Evolutionary conservation across 78 protist genomes (phyloP).

Genomic region (Dictyostelium capitatum): DNA sequence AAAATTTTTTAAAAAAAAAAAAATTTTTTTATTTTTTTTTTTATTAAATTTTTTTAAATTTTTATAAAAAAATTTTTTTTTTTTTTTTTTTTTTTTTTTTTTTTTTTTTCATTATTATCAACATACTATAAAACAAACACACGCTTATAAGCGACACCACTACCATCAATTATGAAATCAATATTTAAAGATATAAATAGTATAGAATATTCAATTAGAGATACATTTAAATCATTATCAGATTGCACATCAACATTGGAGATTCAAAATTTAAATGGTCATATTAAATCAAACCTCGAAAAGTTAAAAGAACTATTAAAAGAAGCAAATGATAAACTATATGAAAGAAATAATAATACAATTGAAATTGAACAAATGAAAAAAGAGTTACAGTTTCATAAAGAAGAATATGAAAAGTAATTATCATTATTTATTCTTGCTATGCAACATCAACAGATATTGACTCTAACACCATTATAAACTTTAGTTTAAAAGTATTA

Average conservation of each 20-base stretch:
- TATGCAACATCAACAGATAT: background rate
- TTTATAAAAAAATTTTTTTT: too few species aligned
- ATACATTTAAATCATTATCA: constrained; percentile 35
- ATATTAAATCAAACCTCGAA: constrained; percentile 43
- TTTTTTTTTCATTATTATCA: background rate
- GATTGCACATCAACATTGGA: constrained; percentile 5
- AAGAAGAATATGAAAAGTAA: constrained; percentile 71
- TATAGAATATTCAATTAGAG: constrained; percentile 52
- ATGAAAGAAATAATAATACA: constrained; percentile 34
- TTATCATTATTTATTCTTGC: too few species aligned
- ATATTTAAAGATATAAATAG: constrained; percentile 51
- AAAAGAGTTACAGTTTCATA: constrained; percentile 62
- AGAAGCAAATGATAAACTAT: background rate
- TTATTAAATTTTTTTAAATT: too few species aligned
- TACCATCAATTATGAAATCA: background rate
- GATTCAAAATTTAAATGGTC: constrained; percentile 36
- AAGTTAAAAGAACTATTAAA: constrained; percentile 25
- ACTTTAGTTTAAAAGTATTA: constrained; percentile 40
- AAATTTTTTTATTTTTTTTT: too few species aligned
- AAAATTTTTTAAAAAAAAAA: too few species aligned
- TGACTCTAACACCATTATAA: background rate
- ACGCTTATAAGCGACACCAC: too few species aligned
- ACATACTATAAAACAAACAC: background rate
- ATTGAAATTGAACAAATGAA: constrained; percentile 6
- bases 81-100: too few species aligned